Conservation (phyloP, 352 stramenopile species). For the Phytopythium sindhum region DNA sequence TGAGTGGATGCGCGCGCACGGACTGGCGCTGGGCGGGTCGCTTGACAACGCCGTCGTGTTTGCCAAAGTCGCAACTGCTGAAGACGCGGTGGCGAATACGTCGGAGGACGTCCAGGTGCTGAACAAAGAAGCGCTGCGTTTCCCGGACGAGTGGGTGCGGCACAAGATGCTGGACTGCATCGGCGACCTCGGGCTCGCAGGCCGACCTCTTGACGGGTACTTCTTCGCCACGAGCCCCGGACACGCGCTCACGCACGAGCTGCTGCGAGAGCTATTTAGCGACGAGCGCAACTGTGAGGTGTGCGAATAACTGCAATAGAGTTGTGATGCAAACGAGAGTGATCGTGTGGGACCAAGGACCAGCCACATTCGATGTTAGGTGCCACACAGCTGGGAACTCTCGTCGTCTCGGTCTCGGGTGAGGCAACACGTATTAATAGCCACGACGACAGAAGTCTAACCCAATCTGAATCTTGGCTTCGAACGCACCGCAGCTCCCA, state of each 20-base stretch:
- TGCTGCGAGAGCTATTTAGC: conserved; percentile 48
- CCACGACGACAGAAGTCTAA: too few relatives aligned
- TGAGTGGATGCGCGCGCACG: conserved; percentile 45
- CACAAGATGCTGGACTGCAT: conserved; percentile 79
- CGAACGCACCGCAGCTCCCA: too few relatives aligned
- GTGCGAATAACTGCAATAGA: not conserved
- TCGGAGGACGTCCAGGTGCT: conserved; percentile 16
- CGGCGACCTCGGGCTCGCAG: conserved; percentile 54
- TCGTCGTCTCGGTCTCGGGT: too few relatives aligned
- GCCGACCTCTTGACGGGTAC: conserved; percentile 54
- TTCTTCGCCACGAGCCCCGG: conserved; percentile 68
- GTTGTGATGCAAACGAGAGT: not conserved
- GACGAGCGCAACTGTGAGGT: conserved; percentile 45
- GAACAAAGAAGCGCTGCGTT: conserved; percentile 52
- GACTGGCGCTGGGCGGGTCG: conserved; percentile 52
- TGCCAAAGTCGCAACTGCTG: conserved; percentile 3
- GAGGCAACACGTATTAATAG: too few relatives aligned
- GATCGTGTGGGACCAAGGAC: too few relatives aligned
- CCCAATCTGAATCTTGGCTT: too few relatives aligned
- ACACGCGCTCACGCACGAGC: conserved; percentile 55
- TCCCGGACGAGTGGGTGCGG: conserved; percentile 58
- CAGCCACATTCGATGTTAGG: too few relatives aligned
- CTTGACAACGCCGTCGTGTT: conserved; percentile 74
- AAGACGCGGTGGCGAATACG: not conserved
- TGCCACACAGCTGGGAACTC: too few relatives aligned